Evolutionary conservation across 305 asterid genomes (phyloP).

Genomic region (Solanum hybrid): DNA sequence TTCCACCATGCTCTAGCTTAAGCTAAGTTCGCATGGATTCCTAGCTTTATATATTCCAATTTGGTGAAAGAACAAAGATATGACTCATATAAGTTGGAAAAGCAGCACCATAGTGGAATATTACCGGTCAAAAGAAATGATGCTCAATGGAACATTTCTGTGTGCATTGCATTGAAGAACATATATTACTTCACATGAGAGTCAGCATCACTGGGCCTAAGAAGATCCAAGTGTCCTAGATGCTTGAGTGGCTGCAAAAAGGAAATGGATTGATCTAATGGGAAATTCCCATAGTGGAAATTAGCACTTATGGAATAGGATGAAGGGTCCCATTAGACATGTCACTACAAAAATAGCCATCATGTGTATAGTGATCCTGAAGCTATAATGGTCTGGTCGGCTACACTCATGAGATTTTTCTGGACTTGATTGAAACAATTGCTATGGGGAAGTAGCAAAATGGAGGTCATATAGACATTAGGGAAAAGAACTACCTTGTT

Average conservation of each 20-base stretch:
- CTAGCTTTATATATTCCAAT: not conserved
- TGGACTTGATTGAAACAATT: not conserved
- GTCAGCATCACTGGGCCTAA: constrained; percentile 15
- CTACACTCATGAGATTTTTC: not conserved
- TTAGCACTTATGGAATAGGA: not conserved
- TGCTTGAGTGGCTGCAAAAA: not conserved
- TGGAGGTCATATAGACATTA: not conserved
- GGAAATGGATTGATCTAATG: constrained; percentile 4
- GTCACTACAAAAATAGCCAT: not conserved
- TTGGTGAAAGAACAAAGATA: not conserved
- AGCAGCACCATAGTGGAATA: not conserved
- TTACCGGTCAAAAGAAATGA: not conserved
- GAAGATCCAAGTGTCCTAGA: constrained; percentile 3
- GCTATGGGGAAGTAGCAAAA: not conserved
- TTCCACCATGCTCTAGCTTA: not conserved
- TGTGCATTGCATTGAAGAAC: not conserved
- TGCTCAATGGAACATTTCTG: not conserved
- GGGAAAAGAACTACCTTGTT: not conserved
- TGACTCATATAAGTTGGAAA: not conserved
- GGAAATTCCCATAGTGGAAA: not conserved
- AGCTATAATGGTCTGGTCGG: not conserved
- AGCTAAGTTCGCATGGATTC: not conserved
- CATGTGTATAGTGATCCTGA: not conserved
- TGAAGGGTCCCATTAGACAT: constrained; percentile 4
- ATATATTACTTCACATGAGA: constrained; percentile 10